These are phyloP conservation scores for Serendipita indica DNA, from an alignment of 768 basidiomycete species.

Conservation along the genomic window DNA sequence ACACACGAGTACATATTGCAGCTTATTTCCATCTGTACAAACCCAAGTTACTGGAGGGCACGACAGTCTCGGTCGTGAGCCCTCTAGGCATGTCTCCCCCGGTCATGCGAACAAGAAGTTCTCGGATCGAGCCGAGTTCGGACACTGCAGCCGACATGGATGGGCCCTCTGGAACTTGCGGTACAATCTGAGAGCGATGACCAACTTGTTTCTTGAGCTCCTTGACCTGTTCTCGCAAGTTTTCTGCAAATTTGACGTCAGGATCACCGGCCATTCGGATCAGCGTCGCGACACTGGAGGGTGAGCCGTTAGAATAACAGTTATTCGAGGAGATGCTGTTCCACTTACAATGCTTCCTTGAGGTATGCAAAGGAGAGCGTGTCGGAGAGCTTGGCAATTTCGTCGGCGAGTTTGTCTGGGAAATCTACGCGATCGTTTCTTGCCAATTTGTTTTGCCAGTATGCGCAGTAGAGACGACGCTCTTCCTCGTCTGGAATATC, in stretches of 20 bases:
- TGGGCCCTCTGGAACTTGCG: neutral
- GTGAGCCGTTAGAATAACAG: neutral
- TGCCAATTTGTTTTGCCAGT: conserved; percentile 68
- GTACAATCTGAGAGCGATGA: neutral
- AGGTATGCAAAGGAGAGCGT: conserved; percentile 77
- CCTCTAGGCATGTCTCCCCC: neutral
- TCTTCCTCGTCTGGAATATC: conserved; percentile 53
- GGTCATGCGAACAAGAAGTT: neutral
- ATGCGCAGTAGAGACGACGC: conserved; percentile 50
- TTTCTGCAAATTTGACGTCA: conserved; percentile 30
- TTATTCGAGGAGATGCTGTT: neutral
- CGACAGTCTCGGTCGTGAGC: neutral
- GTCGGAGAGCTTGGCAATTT: conserved; percentile 44
- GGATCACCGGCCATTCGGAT: conserved; percentile 44
- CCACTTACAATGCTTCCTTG: conserved; percentile 78
- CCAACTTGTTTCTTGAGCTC: conserved; percentile 42
- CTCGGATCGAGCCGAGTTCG: neutral
- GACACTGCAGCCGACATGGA: neutral
- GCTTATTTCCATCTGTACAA: neutral
- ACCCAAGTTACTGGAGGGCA: neutral
- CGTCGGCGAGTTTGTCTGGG: conserved; percentile 46
- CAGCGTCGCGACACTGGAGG: conserved; percentile 54
- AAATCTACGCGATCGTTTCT: conserved; percentile 48
- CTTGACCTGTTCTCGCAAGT: conserved; percentile 28
- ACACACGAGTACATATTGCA: too few relatives aligned